A percentile compares a stretch with the other conserved stretches of the same genome.
phyloP scores from a whole-genome alignment of 331 rosid genomes.

The Malus hybrid region DNA sequence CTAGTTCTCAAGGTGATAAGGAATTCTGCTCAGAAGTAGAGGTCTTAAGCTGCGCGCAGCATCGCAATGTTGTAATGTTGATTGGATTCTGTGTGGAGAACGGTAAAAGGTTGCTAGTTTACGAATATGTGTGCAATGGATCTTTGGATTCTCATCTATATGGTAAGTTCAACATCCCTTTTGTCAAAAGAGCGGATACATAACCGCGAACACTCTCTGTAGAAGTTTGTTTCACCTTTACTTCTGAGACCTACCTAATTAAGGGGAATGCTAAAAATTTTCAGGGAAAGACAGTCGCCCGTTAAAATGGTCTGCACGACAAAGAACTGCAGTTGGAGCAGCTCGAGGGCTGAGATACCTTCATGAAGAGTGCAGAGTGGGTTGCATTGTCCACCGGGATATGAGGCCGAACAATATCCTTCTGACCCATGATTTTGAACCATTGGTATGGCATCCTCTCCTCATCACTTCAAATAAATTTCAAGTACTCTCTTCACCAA shows the following conservation, averaged over 20 bases:
- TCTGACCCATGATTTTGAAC: constrained; percentile 96
- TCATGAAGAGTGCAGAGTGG: constrained; percentile 98
- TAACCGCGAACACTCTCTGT: background rate
- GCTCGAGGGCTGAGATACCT: constrained; percentile 98
- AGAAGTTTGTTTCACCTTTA: background rate
- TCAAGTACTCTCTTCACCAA: background rate
- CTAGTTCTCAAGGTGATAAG: constrained; percentile 89
- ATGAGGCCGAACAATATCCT: constrained; percentile 95
- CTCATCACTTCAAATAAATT: background rate
- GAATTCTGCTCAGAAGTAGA: constrained; percentile 98
- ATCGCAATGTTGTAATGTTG: constrained; percentile 92
- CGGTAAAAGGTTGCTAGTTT: constrained; percentile 87
- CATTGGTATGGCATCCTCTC: constrained; percentile 54
- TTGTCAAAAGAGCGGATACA: background rate
- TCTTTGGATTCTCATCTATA: constrained; percentile 88
- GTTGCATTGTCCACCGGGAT: constrained; percentile 96
- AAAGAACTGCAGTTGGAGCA: constrained; percentile 85
- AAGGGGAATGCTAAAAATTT: constrained; percentile 14
- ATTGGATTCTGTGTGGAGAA: constrained; percentile 88
- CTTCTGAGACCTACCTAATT: background rate
- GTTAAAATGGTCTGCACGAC: constrained; percentile 81
- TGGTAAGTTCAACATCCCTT: constrained; percentile 30
- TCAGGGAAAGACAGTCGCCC: constrained; percentile 52
- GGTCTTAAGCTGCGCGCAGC: constrained; percentile 95
- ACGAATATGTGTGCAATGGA: constrained; percentile 87